Percentiles rank a stretch among this genome's conserved stretches.
phyloP scores from a whole-genome alignment of 495 filamentous ascomycete genomes.

The Wilcoxina mikolae region DNA sequence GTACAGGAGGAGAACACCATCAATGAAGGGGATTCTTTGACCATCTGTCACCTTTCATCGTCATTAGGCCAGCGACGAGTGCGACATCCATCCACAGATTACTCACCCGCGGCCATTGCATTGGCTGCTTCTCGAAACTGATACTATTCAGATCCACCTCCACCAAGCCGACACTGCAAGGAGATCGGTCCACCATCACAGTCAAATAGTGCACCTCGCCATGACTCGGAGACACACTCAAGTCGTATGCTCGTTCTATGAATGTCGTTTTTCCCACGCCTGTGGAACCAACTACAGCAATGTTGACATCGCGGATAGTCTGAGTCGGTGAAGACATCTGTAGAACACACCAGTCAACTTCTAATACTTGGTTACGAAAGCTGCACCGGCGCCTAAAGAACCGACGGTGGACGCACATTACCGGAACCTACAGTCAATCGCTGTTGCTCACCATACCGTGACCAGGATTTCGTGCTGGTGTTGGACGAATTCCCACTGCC shows the following conservation, averaged over 20 bases:
- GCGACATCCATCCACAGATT: background rate
- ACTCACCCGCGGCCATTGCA: conserved; percentile 65
- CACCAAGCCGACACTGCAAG: conserved; percentile 65
- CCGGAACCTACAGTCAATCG: conserved; percentile 1
- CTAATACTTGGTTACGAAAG: background rate
- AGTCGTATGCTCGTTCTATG: conserved; percentile 61
- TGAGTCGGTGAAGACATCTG: conserved; percentile 6
- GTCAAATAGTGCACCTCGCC: conserved; percentile 49
- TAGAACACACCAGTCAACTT: background rate
- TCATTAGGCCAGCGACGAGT: background rate
- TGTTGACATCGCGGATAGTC: conserved; percentile 42
- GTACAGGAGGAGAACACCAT: conserved; percentile 73
- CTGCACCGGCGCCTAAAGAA: background rate
- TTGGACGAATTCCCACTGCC: background rate
- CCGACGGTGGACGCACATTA: background rate
- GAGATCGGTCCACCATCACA: conserved; percentile 58
- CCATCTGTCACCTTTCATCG: conserved; percentile 33
- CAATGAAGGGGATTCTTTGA: conserved; percentile 51
- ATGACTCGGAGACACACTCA: conserved; percentile 41
- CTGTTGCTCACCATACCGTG: conserved; percentile 1
- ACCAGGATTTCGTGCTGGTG: background rate
- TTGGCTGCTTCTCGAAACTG: conserved; percentile 49
- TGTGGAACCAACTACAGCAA: conserved; percentile 67
- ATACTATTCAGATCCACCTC: conserved; percentile 58
- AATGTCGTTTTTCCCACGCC: conserved; percentile 85